Percentiles rank a stretch among this genome's conserved stretches.
Evolutionary conservation across 2,329 filamentous ascomycete species (phyloP).

Genomic region (Mollisiaceae sp.): DNA sequence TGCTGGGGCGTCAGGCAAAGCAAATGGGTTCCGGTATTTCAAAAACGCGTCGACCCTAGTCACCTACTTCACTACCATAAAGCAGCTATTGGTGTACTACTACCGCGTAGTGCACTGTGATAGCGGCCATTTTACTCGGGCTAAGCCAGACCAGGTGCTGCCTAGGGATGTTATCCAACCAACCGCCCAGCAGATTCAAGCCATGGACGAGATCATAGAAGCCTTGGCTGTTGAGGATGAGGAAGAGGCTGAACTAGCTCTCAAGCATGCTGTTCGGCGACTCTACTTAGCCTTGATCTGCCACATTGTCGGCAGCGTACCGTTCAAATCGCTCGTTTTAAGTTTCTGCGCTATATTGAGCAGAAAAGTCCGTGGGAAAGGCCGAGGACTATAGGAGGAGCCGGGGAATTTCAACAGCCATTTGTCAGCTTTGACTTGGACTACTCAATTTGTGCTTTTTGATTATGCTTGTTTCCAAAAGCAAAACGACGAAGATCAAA

Average conservation of each 20-base stretch:
- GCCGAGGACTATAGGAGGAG: constrained; percentile 16
- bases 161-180: constrained; percentile 15
- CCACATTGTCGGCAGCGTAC: constrained; percentile 16
- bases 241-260: constrained; percentile 14
- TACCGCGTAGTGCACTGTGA: constrained; percentile 20
- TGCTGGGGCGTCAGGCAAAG: not conserved
- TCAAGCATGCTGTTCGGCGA: constrained; percentile 24
- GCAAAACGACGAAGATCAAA: constrained; percentile 27
- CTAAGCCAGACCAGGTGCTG: constrained; percentile 10
- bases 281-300: constrained; percentile 28
- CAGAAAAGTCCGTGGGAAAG: constrained; percentile 9
- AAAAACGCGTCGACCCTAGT: constrained; percentile 21
- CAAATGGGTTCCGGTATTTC: constrained; percentile 20
- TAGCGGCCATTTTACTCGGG: constrained; percentile 16
- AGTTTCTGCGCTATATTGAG: constrained; percentile 24
- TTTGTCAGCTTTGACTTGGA: constrained; percentile 22
- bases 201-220: constrained; percentile 22
- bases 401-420: constrained; percentile 25
- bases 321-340: constrained; percentile 22
- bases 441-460: constrained; percentile 17
- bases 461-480: constrained; percentile 21
- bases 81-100: constrained; percentile 28
- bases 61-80: constrained; percentile 25
- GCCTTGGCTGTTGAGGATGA: constrained; percentile 18
- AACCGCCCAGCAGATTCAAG: constrained; percentile 11